phyloP scores from a whole-genome alignment of 176 grass and related monocot species.

The Oryza glumipatula region DNA sequence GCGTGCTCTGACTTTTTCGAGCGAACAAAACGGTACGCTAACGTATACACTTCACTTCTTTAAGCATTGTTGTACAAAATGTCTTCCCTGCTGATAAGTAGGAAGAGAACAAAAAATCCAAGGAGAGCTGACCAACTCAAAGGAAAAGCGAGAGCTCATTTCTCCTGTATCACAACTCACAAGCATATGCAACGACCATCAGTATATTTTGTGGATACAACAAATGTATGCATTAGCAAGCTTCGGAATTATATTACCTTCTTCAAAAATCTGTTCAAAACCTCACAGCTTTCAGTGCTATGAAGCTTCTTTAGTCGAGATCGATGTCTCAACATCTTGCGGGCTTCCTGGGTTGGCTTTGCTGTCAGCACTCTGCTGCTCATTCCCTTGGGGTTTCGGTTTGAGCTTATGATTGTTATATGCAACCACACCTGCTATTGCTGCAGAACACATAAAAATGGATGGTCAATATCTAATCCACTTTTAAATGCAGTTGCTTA shows the following conservation, averaged over 20 bases:
- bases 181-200: slow-evolving; percentile 35
- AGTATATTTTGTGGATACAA: background rate
- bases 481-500: slow-evolving; percentile 20
- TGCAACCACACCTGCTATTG: slow-evolving; percentile 89
- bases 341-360: slow-evolving; percentile 47
- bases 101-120: slow-evolving; percentile 31
- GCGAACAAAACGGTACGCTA: slow-evolving; percentile 32
- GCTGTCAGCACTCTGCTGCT: slow-evolving; percentile 40
- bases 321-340: slow-evolving; percentile 49
- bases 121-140: slow-evolving; percentile 37
- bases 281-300: slow-evolving; percentile 28
- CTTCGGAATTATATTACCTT: slow-evolving; percentile 38
- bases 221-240: background rate
- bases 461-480: slow-evolving; percentile 19
- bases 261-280: slow-evolving; percentile 25
- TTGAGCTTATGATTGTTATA: slow-evolving; percentile 96
- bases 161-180: slow-evolving; percentile 44
- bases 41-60: slow-evolving; percentile 34
- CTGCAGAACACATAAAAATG: slow-evolving; percentile 53
- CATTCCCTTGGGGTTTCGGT: slow-evolving; percentile 53
- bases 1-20: background rate
- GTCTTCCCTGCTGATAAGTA: background rate
- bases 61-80: slow-evolving; percentile 50
- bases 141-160: slow-evolving; percentile 33
- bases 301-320: slow-evolving; percentile 55